Conservation (phyloP, 768 basidiomycete species). For the Suillus americanus region DNA sequence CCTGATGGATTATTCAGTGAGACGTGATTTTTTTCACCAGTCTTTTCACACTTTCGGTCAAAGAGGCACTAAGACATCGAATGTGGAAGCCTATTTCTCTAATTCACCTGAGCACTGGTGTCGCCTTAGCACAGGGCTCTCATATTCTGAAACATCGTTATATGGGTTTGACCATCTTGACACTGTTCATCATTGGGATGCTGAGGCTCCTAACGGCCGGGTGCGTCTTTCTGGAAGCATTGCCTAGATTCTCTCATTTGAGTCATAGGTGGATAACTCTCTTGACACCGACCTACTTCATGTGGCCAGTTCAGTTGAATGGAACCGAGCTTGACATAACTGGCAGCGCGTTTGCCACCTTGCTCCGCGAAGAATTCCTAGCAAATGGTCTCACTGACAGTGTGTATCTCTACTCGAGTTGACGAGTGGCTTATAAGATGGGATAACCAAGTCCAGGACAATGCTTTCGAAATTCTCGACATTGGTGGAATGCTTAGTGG, state of each 20-base stretch:
- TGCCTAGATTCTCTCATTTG: not conserved
- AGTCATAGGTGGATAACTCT: conserved; percentile 15
- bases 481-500: conserved; percentile 11
- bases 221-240: not conserved
- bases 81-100: conserved; percentile 12
- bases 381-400: not conserved
- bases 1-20: not conserved
- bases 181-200: not conserved
- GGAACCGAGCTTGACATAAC: conserved; percentile 12
- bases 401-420: not conserved
- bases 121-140: conserved; percentile 7
- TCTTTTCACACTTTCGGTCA: conserved; percentile 7
- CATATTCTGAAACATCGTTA: not conserved
- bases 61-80: conserved; percentile 12
- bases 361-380: not conserved
- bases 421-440: not conserved
- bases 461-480: conserved; percentile 10
- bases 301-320: not conserved
- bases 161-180: not conserved
- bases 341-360: conserved; percentile 4
- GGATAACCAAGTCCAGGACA: not conserved
- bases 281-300: conserved; percentile 9
- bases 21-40: not conserved
- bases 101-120: conserved; percentile 2
- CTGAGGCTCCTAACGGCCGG: conserved; percentile 10